Conservation (phyloP, 1,284 basidiomycete genomes). For the Sporisorium iseilematis-ciliati region DNA sequence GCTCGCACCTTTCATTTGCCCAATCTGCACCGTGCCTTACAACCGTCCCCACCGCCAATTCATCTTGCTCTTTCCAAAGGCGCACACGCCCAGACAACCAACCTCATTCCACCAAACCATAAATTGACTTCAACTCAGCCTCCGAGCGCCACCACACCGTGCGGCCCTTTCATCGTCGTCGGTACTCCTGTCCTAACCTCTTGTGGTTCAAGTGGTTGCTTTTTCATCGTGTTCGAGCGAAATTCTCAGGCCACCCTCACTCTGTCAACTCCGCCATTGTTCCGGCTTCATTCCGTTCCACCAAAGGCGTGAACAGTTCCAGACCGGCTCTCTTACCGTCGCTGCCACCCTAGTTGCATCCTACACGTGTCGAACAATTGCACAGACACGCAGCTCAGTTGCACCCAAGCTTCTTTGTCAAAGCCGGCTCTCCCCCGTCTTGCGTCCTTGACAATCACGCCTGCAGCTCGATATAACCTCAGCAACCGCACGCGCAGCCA, state of each 20-base stretch:
- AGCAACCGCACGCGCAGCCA: neutral
- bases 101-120: neutral
- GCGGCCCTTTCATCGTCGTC: slow-evolving; percentile 4
- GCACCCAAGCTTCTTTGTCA: too few relatives aligned
- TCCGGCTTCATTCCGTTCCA: too few relatives aligned
- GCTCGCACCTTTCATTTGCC: neutral
- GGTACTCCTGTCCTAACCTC: neutral
- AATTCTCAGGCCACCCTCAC: neutral
- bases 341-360: neutral
- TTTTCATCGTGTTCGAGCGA: neutral
- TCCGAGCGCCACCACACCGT: neutral
- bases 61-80: neutral
- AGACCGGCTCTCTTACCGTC: too few relatives aligned
- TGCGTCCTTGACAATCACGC: neutral
- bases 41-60: slow-evolving; percentile 6
- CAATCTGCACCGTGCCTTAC: neutral
- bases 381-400: too few relatives aligned
- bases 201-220: neutral
- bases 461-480: neutral
- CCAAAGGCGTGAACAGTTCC: too few relatives aligned
- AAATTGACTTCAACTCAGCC: neutral
- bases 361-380: neutral
- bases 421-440: neutral
- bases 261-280: too few relatives aligned
- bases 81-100: slow-evolving; percentile 1